Evolutionary conservation across 139 green algal species (phyloP).

Genomic region (Closterium sp.): DNA sequence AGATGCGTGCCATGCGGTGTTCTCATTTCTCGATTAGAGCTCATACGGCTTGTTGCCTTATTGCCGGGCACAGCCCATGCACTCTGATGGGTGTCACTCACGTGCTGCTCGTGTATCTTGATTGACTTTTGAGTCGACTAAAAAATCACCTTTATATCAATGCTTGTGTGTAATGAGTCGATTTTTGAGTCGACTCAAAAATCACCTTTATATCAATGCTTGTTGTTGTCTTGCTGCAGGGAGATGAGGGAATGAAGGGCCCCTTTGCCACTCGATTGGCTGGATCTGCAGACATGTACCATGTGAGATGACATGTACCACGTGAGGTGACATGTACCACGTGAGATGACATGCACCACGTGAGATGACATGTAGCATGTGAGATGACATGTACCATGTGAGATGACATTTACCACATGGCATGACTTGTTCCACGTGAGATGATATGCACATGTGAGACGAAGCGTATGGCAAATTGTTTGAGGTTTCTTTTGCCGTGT

Average conservation of each 20-base stretch:
- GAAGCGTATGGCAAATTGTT: neutral
- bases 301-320: conserved; percentile 23
- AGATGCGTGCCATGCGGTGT: neutral
- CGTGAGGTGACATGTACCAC: neutral
- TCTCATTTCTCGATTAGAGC: neutral
- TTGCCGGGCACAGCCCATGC: no score
- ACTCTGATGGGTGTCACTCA: no score
- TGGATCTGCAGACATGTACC: conserved; percentile 91
- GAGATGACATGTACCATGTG: neutral
- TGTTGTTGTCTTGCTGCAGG: no score
- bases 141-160: no score
- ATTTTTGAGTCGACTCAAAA: no score
- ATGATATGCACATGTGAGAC: neutral
- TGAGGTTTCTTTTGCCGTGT: neutral
- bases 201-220: no score
- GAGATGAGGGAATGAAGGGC: conserved; percentile 83
- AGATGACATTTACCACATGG: neutral
- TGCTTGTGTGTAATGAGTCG: no score
- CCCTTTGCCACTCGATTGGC: conserved; percentile 83
- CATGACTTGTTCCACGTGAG: neutral
- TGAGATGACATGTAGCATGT: neutral
- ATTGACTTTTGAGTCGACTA: no score
- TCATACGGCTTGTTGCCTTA: neutral
- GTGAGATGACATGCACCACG: neutral
- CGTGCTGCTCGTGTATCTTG: no score